A percentile compares a stretch with the other conserved stretches of the same genome.
Conservation (phyloP, 805 yeast genomes). For the Candida ipomoeae region DNA sequence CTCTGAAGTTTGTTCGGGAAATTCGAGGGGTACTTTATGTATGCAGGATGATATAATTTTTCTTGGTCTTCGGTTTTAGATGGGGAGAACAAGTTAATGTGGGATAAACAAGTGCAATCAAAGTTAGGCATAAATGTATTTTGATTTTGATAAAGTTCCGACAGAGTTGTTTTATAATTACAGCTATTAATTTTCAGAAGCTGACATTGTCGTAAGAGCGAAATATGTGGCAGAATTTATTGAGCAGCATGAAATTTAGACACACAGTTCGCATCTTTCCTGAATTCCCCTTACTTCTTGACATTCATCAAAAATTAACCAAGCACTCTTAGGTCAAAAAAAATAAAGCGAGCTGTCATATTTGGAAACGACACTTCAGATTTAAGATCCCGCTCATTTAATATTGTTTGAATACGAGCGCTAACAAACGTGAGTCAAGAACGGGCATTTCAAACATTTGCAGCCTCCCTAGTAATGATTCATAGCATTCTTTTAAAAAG, state of each 20-base stretch:
- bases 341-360: background rate
- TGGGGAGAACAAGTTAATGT: background rate
- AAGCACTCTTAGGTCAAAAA: background rate
- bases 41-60: background rate
- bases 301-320: background rate
- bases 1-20: background rate
- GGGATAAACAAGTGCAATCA: background rate
- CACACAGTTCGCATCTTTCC: background rate
- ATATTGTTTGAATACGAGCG: background rate
- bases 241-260: background rate
- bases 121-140: too few species aligned
- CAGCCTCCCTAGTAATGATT: background rate
- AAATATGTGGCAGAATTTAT: background rate
- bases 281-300: background rate
- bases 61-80: background rate
- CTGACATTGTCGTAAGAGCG: background rate
- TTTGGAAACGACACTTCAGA: background rate
- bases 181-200: background rate
- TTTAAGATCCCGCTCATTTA: background rate
- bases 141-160: too few species aligned
- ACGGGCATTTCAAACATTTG: background rate
- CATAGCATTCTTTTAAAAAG: background rate
- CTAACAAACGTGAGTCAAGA: background rate
- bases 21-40: background rate
- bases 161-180: background rate